Conservation (phyloP, 345 rosid genomes). For the Aquilaria malaccensis region DNA sequence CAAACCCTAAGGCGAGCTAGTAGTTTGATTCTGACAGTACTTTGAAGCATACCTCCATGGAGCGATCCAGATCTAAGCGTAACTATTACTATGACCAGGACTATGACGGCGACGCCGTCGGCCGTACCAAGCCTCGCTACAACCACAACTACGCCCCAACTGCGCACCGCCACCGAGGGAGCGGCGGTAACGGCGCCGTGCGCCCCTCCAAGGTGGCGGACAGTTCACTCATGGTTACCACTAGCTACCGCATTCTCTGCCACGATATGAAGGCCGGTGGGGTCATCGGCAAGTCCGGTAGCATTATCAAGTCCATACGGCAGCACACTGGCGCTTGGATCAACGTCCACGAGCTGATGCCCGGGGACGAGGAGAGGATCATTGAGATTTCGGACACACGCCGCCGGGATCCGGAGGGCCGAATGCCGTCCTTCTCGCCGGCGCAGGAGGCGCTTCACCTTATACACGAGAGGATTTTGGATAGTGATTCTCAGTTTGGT, state of each 20-base stretch:
- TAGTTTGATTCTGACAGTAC: too few species aligned
- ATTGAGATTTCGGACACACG: constrained; percentile 95
- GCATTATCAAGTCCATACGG: constrained; percentile 82
- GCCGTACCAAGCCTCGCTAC: constrained; percentile 71
- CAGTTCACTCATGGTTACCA: constrained; percentile 56
- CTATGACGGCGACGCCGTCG: constrained; percentile 60
- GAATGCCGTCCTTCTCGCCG: constrained; percentile 89
- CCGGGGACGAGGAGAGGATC: constrained; percentile 89
- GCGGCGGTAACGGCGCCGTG: constrained; percentile 4
- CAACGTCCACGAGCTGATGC: constrained; percentile 87
- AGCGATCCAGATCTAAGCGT: constrained; percentile 96
- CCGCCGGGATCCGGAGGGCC: constrained; percentile 89
- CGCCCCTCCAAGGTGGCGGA: constrained; percentile 17
- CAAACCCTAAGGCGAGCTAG: too few species aligned
- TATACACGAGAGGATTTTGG: constrained; percentile 84
- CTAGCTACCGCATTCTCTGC: constrained; percentile 89
- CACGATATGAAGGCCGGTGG: constrained; percentile 96
- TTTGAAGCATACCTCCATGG: constrained; percentile 32
- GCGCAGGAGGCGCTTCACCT: constrained; percentile 89
- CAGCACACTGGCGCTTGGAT: constrained; percentile 98
- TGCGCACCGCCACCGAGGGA: constrained; percentile 46
- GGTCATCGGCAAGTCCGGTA: constrained; percentile 94
- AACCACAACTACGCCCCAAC: constrained; percentile 37
- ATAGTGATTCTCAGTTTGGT: constrained; percentile 58
- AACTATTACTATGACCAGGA: constrained; percentile 90